Conservation (phyloP, 2,329 filamentous ascomycete genomes). For the Trichoderma pleuroti region DNA sequence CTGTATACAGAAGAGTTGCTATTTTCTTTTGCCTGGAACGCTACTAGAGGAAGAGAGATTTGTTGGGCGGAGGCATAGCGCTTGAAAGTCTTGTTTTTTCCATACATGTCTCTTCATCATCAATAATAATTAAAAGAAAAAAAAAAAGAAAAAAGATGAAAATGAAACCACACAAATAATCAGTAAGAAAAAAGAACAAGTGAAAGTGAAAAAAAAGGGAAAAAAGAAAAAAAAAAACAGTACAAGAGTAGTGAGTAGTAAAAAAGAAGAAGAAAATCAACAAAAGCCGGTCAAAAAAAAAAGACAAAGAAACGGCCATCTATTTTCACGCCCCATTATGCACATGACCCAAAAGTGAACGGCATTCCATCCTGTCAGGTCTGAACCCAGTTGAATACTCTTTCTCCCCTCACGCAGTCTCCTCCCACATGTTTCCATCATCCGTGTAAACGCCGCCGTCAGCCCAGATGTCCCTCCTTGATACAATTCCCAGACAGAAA, state of each 20-base stretch:
- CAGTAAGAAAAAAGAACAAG: not conserved
- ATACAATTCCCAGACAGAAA: slow-evolving; percentile 19
- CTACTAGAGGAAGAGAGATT: not conserved
- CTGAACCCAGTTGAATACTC: slow-evolving; percentile 13
- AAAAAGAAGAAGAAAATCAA: not conserved
- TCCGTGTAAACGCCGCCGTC: slow-evolving; percentile 25
- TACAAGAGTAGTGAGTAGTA: not conserved
- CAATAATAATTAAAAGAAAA: not conserved
- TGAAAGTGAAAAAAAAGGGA: too few species aligned
- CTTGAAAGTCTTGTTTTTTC: not conserved
- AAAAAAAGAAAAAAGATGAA: not conserved
- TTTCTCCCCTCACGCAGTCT: not conserved
- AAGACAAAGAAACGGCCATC: not conserved
- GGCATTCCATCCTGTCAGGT: slow-evolving; percentile 12
- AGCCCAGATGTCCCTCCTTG: slow-evolving; percentile 23
- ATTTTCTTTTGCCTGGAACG: not conserved
- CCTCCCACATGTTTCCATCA: slow-evolving; percentile 10
- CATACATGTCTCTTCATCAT: slow-evolving; percentile 1
- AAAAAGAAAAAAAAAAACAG: not conserved
- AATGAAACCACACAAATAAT: not conserved
- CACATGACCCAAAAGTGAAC: slow-evolving; percentile 15
- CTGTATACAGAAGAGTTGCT: not conserved
- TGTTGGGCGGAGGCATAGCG: slow-evolving; percentile 1
- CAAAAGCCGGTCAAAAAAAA: not conserved
- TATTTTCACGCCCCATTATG: slow-evolving; percentile 18